Conservation (phyloP, 2,329 filamentous ascomycete genomes). For the Tolypocladium pustulatum region DNA sequence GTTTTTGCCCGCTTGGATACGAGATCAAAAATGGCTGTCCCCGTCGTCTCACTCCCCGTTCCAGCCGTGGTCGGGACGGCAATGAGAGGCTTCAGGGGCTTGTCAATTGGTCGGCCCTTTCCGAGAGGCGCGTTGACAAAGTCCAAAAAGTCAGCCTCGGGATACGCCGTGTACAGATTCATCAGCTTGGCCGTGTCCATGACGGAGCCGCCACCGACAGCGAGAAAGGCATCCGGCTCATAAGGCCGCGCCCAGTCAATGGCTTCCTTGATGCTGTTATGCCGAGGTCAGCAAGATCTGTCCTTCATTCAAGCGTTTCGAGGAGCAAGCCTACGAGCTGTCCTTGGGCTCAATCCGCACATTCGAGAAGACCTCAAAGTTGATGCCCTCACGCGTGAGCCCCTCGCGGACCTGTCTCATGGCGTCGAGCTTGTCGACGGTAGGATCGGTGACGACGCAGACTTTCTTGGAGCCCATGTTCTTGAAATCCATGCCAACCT, state of each 20-base stretch:
- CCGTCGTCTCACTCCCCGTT: conserved; percentile 88
- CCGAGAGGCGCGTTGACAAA: conserved; percentile 95
- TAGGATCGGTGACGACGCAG: conserved; percentile 82
- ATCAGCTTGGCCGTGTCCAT: conserved; percentile 98
- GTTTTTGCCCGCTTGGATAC: conserved; percentile 87
- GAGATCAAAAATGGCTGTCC: conserved; percentile 95
- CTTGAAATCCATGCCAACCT: conserved; percentile 95
- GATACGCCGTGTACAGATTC: conserved; percentile 89
- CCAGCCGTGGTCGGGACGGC: conserved; percentile 77
- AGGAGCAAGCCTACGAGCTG: conserved; percentile 52
- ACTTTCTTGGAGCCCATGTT: conserved; percentile 84
- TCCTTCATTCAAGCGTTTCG: background rate
- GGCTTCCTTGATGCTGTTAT: conserved; percentile 66
- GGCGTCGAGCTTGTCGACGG: conserved; percentile 70
- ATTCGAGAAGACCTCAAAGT: conserved; percentile 71
- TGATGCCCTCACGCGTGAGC: conserved; percentile 65
- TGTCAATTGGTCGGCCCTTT: conserved; percentile 67
- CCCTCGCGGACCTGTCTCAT: conserved; percentile 85
- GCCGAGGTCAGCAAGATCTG: background rate
- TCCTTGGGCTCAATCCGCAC: conserved; percentile 90
- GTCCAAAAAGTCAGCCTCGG: conserved; percentile 88
- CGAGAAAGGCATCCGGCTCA: conserved; percentile 78
- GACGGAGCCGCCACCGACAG: conserved; percentile 81
- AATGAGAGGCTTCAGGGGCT: conserved; percentile 63
- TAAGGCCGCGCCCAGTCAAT: conserved; percentile 79